Evolutionary conservation across 164 flowering plant genomes (phyloP), one percentile per base, ranked within the genome.

Genomic region (Euptelea pleiosperma): DNA sequence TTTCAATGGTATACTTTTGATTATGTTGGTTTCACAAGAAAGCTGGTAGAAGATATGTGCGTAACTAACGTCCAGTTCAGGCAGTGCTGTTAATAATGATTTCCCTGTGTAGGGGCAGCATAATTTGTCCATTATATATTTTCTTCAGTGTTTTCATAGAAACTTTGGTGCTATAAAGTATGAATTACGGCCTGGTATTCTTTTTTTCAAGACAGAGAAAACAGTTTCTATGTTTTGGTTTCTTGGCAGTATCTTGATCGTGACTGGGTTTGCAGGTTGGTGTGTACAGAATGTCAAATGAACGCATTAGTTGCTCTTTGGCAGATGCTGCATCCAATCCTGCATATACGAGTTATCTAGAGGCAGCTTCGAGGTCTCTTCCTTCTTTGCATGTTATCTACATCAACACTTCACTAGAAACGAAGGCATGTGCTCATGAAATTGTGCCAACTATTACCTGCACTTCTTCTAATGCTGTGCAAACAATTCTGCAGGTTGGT

Each of bases 381-480:
- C 92, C 94, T 55, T 80, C 96, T 48, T 65, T 93, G 74, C 98
- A 93, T 71, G 98, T 92, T 52, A 53, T 89, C 66, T 92, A 92
- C 69, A 92, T 92, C 33, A 92, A 92, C 51, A 92, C 98, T 46
- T 84, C 97, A 2, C 70, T 93, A n/a, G 94, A 93, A 73, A 93
- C 98, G 31, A 93, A 93, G 74, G 98, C 98, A 12, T 71, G 57
- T 72, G 73, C 98, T 48, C 92, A 93, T 70, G 97, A 90, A 72
- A 77, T 84, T 72, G 92, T 93, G 62, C 98, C 98, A 62, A 90
- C 97, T 40, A 86, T 93, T 31, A 93, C 98, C 35, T 93, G 98
- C 65, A 93, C 98, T 46, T 93, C 98, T 48, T 93, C 98, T 16
- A 93, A 90, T 71, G 97, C 86, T 54, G 94, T 92, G 60, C 97